Conservation (phyloP, 306 rosid species). For the Comarum palustre region DNA sequence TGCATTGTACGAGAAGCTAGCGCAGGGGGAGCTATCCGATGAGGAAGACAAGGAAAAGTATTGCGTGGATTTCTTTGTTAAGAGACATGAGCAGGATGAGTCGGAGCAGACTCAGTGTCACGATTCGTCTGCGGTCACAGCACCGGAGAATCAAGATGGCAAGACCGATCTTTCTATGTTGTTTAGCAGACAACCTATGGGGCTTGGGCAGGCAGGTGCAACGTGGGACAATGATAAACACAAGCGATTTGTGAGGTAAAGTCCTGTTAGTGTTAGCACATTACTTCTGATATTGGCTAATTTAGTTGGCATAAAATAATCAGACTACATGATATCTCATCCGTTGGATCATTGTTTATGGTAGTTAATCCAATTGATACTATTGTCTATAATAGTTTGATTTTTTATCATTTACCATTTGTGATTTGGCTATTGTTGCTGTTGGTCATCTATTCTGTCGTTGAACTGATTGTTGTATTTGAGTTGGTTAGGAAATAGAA, state of each 20-base stretch:
- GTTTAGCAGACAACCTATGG: conserved; percentile 49
- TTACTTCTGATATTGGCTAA: not conserved
- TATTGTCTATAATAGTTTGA: not conserved
- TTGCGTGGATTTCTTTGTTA: conserved; percentile 81
- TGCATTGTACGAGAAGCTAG: conserved; percentile 66
- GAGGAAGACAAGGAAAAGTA: conserved; percentile 90
- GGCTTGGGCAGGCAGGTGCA: conserved; percentile 57
- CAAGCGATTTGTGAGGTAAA: conserved; percentile 84
- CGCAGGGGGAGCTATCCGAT: conserved; percentile 75
- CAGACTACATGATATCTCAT: not conserved
- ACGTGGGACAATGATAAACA: conserved; percentile 53
- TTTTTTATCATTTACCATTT: not conserved
- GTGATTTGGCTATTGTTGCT: not conserved
- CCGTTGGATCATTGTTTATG: not conserved
- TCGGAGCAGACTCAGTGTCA: conserved; percentile 29
- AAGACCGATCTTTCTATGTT: conserved; percentile 34
- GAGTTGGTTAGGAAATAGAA: not conserved
- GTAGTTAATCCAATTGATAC: not conserved
- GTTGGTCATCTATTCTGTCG: not conserved
- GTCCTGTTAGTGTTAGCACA: not conserved
- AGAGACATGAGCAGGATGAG: conserved; percentile 62
- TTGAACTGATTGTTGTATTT: not conserved
- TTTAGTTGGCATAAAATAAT: not conserved
- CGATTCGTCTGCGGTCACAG: conserved; percentile 22
- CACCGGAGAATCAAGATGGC: conserved; percentile 41